These are phyloP conservation scores for Monosporascus ibericus DNA, from an alignment of 2,329 filamentous ascomycete species.

Conservation along the genomic window DNA sequence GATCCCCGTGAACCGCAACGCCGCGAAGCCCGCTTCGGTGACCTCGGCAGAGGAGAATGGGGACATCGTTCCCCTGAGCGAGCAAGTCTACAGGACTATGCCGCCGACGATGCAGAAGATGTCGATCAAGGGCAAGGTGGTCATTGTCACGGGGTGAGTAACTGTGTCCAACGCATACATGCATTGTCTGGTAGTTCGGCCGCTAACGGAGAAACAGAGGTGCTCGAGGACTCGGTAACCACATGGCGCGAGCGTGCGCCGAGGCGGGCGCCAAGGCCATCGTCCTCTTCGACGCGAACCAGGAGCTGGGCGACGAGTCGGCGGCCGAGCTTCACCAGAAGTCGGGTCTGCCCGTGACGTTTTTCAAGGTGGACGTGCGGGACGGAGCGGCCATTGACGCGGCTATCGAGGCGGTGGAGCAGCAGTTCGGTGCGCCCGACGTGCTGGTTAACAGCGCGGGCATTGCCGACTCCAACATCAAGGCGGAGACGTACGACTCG, in stretches of 20 bases:
- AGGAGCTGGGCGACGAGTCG: conserved; percentile 64
- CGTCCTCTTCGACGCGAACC: conserved; percentile 71
- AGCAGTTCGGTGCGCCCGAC: conserved; percentile 63
- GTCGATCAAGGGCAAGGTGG: conserved; percentile 63
- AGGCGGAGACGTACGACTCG: conserved; percentile 69
- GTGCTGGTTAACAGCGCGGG: conserved; percentile 76
- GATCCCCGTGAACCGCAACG: conserved; percentile 44
- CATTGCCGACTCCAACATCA: conserved; percentile 79
- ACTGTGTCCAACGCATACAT: neutral
- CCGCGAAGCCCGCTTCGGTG: conserved; percentile 36
- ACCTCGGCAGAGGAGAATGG: conserved; percentile 38
- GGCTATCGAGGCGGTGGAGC: conserved; percentile 59
- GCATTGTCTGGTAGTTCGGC: too few species aligned
- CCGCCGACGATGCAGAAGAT: conserved; percentile 63
- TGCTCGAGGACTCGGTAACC: conserved; percentile 70
- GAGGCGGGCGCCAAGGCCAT: conserved; percentile 71
- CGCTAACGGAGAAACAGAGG: conserved; percentile 40
- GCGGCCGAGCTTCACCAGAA: conserved; percentile 65
- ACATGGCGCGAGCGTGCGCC: conserved; percentile 71
- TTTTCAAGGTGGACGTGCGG: conserved; percentile 75
- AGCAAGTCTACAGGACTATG: conserved; percentile 48
- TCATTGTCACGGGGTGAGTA: conserved; percentile 64
- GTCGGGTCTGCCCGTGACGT: conserved; percentile 66
- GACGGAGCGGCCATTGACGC: conserved; percentile 64
- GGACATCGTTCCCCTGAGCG: conserved; percentile 44